These are phyloP conservation scores for Carex parvula DNA, from an alignment of 176 grass and related monocot species.

Conservation along the genomic window DNA sequence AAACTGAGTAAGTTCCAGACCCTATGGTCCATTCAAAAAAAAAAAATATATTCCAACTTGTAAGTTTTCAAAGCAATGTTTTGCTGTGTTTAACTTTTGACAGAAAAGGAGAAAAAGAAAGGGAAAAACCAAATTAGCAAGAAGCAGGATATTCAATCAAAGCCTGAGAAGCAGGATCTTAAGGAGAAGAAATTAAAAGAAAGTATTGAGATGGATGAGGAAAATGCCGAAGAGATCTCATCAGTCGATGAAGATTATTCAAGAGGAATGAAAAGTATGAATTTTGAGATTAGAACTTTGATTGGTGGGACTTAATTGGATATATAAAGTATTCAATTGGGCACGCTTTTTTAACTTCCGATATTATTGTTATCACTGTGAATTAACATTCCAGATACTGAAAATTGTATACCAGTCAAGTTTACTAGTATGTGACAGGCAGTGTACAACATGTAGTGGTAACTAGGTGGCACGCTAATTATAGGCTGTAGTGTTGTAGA, in stretches of 20 bases:
- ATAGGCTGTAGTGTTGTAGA: not conserved
- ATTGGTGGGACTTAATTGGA: not conserved
- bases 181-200: slow-evolving; percentile 35
- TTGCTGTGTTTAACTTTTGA: slow-evolving; percentile 14
- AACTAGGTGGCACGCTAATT: not conserved
- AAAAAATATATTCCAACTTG: not conserved
- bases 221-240: slow-evolving; percentile 51
- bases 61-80: not conserved
- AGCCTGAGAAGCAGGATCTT: slow-evolving; percentile 15
- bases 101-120: slow-evolving; percentile 67
- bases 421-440: not conserved
- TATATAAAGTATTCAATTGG: not conserved
- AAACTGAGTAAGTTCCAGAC: slow-evolving; percentile 39
- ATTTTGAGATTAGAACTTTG: not conserved
- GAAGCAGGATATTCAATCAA: slow-evolving; percentile 32
- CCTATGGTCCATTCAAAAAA: slow-evolving; percentile 14
- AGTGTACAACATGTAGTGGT: not conserved
- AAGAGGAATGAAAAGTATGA: slow-evolving; percentile 92
- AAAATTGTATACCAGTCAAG: not conserved
- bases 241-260: slow-evolving; percentile 74
- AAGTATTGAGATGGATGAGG: slow-evolving; percentile 31
- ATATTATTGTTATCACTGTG: not conserved
- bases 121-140: slow-evolving; percentile 23
- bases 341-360: not conserved
- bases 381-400: not conserved